Conservation (phyloP, 2,329 filamentous ascomycete species). For the Aspergillus niger region DNA sequence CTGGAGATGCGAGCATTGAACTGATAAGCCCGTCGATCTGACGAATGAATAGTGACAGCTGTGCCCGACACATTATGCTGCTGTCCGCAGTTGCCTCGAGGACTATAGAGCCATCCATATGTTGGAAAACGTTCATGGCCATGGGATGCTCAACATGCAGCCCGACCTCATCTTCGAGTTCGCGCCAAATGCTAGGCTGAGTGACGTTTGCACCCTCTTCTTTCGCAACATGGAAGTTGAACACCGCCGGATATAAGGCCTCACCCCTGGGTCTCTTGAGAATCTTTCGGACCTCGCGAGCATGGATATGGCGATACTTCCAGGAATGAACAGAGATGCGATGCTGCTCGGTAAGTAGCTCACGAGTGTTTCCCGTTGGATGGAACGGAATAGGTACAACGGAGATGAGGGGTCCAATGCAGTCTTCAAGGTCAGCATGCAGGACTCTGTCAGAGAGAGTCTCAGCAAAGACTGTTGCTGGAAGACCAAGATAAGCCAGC, state of each 20-base stretch:
- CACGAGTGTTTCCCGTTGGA: conserved; percentile 25
- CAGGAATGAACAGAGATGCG: conserved; percentile 28
- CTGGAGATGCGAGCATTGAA: conserved; percentile 30
- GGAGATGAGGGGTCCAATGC: conserved; percentile 36
- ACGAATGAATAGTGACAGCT: conserved; percentile 31
- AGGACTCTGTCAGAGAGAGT: conserved; percentile 36
- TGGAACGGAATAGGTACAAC: conserved; percentile 38
- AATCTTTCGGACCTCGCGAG: conserved; percentile 32
- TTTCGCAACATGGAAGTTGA: conserved; percentile 32
- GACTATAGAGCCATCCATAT: conserved; percentile 20
- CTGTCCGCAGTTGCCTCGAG: conserved; percentile 31
- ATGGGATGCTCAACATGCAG: conserved; percentile 46
- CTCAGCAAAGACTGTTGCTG: conserved; percentile 34
- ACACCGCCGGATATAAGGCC: conserved; percentile 36
- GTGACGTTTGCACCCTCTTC: conserved; percentile 5
- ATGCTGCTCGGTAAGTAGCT: conserved; percentile 29
- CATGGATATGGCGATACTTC: conserved; percentile 32
- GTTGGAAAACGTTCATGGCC: conserved; percentile 42
- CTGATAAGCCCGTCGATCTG: conserved; percentile 35
- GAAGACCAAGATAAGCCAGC: conserved; percentile 29
- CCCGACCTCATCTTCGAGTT: conserved; percentile 34
- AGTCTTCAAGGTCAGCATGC: conserved; percentile 28
- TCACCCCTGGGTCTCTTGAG: conserved; percentile 29
- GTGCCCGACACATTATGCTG: conserved; percentile 29
- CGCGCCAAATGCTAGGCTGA: conserved; percentile 27